A percentile compares a stretch with the other conserved stretches of the same genome.
These are phyloP conservation scores for Cryptosporidium muris DNA, from an alignment of 169 alveolate genomes.

Conservation along the genomic window DNA sequence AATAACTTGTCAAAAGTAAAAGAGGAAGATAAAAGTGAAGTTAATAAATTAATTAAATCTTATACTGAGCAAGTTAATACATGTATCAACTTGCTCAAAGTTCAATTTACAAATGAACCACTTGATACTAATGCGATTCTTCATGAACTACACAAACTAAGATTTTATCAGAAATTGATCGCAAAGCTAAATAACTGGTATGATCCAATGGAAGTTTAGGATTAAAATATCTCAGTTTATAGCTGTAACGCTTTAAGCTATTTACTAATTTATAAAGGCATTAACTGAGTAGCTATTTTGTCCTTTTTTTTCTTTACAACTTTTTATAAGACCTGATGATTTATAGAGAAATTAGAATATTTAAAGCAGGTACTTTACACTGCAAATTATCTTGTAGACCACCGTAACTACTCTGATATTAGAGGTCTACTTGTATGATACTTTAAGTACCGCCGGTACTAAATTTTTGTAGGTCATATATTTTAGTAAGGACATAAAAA, in stretches of 20 bases:
- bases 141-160: slow-evolving; percentile 2
- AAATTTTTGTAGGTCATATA: neutral
- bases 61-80: neutral
- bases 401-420: neutral
- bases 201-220: neutral
- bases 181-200: neutral
- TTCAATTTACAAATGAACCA: slow-evolving; percentile 5
- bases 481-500: neutral
- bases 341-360: too few species aligned
- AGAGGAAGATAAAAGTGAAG: neutral
- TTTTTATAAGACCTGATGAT: too few species aligned
- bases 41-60: slow-evolving; percentile 6
- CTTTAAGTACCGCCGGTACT: neutral
- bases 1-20: neutral
- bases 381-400: too few species aligned
- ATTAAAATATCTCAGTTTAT: too few species aligned
- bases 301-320: too few species aligned
- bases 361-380: too few species aligned
- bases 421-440: neutral
- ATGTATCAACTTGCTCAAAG: slow-evolving; percentile 15
- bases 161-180: slow-evolving; percentile 37
- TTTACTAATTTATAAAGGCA: too few species aligned
- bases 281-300: too few species aligned
- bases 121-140: neutral
- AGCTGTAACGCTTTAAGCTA: too few species aligned